Conservation (phyloP, 2,329 filamentous ascomycete genomes). For the Colletotrichum orbiculare region DNA sequence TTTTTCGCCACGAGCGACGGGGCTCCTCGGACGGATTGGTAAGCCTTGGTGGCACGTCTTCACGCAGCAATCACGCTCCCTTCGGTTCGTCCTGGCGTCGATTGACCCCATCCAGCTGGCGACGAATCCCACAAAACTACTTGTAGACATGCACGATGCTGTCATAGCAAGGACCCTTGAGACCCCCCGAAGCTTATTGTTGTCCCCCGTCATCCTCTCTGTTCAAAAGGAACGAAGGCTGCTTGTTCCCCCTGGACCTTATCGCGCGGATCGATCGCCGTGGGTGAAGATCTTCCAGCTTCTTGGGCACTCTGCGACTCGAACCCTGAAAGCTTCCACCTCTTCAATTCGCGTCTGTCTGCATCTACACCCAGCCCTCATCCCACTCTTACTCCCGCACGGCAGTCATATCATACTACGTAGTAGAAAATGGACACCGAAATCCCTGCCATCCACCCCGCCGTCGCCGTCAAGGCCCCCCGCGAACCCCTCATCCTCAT, state of each 20-base stretch:
- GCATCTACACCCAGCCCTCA: not conserved
- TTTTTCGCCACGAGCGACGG: not conserved
- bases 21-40: slow-evolving; percentile 20
- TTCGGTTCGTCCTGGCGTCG: not conserved
- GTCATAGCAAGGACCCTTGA: slow-evolving; percentile 26
- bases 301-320: not conserved
- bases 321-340: not conserved
- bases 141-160: slow-evolving; percentile 29
- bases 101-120: slow-evolving; percentile 6
- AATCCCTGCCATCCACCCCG: slow-evolving; percentile 42
- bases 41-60: slow-evolving; percentile 8
- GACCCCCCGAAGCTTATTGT: slow-evolving; percentile 18
- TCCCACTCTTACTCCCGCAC: not conserved
- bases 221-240: slow-evolving; percentile 1
- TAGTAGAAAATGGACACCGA: slow-evolving; percentile 23
- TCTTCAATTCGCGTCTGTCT: not conserved
- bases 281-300: not conserved
- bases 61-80: too few species aligned
- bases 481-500: slow-evolving; percentile 41
- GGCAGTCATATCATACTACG: too few species aligned
- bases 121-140: slow-evolving; percentile 1
- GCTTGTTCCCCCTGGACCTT: not conserved
- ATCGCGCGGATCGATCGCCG: not conserved
- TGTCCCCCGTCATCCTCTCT: not conserved
- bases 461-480: slow-evolving; percentile 40